phyloP scores from a whole-genome alignment of 306 rosid genomes.

The Casuarina equisetifolia region DNA sequence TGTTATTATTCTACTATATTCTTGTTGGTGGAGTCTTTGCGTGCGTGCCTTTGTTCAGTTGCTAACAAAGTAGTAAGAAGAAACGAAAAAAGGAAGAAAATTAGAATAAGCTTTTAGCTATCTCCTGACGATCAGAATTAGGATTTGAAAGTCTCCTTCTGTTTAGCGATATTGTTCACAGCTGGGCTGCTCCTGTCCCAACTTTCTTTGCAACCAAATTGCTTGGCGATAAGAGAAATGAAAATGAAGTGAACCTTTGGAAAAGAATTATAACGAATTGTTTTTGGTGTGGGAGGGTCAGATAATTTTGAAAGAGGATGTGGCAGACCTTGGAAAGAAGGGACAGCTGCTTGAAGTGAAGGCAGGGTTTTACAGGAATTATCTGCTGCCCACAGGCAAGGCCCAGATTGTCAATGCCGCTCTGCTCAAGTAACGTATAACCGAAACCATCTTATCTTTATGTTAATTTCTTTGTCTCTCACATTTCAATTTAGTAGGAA shows the following conservation, averaged over 20 bases:
- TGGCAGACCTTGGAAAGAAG: constrained; percentile 59
- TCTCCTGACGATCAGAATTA: too few species aligned
- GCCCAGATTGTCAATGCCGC: constrained; percentile 80
- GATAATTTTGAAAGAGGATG: constrained; percentile 88
- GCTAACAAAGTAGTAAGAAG: background rate
- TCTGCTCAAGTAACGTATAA: constrained; percentile 70
- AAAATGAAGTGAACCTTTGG: background rate
- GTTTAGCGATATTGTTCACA: background rate
- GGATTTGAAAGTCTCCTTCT: background rate
- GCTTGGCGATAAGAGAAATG: background rate
- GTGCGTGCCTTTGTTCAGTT: background rate
- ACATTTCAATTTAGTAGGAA: background rate
- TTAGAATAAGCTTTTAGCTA: too few species aligned
- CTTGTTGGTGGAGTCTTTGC: background rate
- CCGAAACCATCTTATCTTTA: constrained; percentile 11
- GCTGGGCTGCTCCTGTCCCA: background rate
- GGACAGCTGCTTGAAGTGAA: constrained; percentile 78
- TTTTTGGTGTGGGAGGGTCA: constrained; percentile 38
- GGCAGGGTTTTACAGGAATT: constrained; percentile 83
- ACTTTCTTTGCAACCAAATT: background rate
- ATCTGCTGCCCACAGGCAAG: constrained; percentile 66
- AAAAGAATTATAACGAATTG: background rate
- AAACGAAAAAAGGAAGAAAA: background rate
- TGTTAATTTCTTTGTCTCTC: background rate
- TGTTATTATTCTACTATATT: background rate